Evolutionary conservation across 2,329 filamentous ascomycete species (phyloP).

Genomic region (Diplodia intermedia): DNA sequence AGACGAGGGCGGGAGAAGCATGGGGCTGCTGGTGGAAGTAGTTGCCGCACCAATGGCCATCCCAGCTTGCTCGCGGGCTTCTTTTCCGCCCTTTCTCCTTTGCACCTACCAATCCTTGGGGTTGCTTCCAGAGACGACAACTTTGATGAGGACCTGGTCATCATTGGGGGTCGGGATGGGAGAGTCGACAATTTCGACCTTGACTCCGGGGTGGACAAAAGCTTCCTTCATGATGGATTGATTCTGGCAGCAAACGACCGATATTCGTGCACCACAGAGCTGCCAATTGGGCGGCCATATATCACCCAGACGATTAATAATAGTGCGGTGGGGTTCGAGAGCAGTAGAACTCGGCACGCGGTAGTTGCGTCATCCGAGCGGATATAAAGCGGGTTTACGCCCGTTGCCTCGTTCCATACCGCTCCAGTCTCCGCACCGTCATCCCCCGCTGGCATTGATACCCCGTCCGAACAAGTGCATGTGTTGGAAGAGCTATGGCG

Average conservation of each 20-base stretch:
- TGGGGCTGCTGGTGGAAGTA: not conserved
- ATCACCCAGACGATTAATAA: slow-evolving; percentile 12
- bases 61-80: not conserved
- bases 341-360: not conserved
- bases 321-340: slow-evolving; percentile 5
- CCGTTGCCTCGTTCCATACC: not conserved
- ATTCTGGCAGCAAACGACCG: not conserved
- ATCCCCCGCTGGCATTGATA: not conserved
- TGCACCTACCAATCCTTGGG: slow-evolving; percentile 36
- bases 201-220: slow-evolving; percentile 36
- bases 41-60: slow-evolving; percentile 2
- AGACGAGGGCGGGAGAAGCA: not conserved
- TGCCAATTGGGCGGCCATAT: not conserved
- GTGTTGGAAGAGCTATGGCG: not conserved
- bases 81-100: not conserved
- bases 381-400: not conserved
- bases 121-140: slow-evolving; percentile 35
- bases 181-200: slow-evolving; percentile 49
- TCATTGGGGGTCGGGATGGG: slow-evolving; percentile 43
- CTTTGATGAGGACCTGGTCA: slow-evolving; percentile 38
- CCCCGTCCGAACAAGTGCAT: too few relatives aligned
- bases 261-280: not conserved
- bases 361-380: not conserved
- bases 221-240: slow-evolving; percentile 40
- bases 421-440: not conserved